Percentiles rank a stretch among this genome's conserved stretches.
Evolutionary conservation across 192 early-diverging fungal genomes (phyloP).

Genomic region (Umbelopsis sp.): DNA sequence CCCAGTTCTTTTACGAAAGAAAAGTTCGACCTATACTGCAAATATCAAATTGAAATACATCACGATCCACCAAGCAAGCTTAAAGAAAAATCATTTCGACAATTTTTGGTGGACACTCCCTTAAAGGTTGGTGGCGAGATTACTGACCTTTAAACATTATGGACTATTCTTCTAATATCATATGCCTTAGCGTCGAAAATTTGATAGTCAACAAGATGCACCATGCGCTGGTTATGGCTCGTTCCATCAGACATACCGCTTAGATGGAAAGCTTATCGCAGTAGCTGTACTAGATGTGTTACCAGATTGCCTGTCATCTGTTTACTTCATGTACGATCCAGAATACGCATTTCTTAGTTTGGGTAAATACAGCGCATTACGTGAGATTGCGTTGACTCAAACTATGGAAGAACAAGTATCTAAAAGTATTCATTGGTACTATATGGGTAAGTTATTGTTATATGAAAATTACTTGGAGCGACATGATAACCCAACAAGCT

Average conservation of each 20-base stretch:
- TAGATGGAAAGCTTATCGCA: constrained; percentile 81
- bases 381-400: constrained; percentile 75
- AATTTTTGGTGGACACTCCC: constrained; percentile 82
- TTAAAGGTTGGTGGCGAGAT: constrained; percentile 44
- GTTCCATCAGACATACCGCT: constrained; percentile 92
- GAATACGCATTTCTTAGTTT: constrained; percentile 73
- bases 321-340: constrained; percentile 96
- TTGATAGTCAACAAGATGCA: neutral
- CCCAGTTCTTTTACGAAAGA: constrained; percentile 70
- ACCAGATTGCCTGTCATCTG: constrained; percentile 86
- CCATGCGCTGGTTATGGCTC: constrained; percentile 61
- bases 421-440: constrained; percentile 75
- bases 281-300: constrained; percentile 94
- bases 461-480: neutral
- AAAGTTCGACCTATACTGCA: constrained; percentile 75
- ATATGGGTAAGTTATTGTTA: constrained; percentile 72
- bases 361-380: constrained; percentile 85
- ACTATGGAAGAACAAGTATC: constrained; percentile 46
- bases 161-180: neutral
- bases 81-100: constrained; percentile 49
- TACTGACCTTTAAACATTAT: neutral
- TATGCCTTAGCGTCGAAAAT: constrained; percentile 3
- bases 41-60: constrained; percentile 87
- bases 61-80: constrained; percentile 63
- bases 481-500: neutral